phyloP scores from a whole-genome alignment of 192 early-diverging fungal genomes.

The Rhizoclosmatium sp. region DNA sequence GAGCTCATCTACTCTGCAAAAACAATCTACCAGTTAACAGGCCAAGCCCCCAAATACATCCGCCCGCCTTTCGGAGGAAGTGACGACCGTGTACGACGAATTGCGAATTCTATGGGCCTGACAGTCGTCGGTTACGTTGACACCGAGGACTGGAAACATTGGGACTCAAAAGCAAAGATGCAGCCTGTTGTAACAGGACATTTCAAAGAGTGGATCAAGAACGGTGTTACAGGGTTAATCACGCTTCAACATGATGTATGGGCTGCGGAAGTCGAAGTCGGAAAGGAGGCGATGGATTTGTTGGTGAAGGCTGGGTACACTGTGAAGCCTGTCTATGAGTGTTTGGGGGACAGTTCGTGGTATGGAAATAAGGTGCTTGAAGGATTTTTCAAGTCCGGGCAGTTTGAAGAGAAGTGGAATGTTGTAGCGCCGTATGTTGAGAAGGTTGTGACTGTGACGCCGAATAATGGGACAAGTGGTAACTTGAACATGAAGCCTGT shows the following conservation, averaged over 20 bases:
- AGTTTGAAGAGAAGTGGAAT: slow-evolving; percentile 11
- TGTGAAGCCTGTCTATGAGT: not conserved
- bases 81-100: slow-evolving; percentile 64
- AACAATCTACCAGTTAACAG: slow-evolving; percentile 38
- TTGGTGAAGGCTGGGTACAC: not conserved
- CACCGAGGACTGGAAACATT: slow-evolving; percentile 49
- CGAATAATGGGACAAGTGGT: not conserved
- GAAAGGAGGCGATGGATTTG: slow-evolving; percentile 3
- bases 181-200: not conserved
- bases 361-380: not conserved
- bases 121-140: slow-evolving; percentile 40
- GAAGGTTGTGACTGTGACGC: not conserved
- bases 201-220: slow-evolving; percentile 14
- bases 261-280: not conserved
- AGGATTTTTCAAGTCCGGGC: slow-evolving; percentile 16
- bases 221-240: not conserved
- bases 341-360: not conserved
- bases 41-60: slow-evolving; percentile 49
- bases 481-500: not conserved
- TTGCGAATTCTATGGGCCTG: slow-evolving; percentile 61
- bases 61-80: slow-evolving; percentile 59
- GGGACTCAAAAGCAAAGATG: not conserved
- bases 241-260: slow-evolving; percentile 9
- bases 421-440: not conserved
- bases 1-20: slow-evolving; percentile 73